phyloP scores from a whole-genome alignment of 495 filamentous ascomycete genomes.

The Pseudoneurospora amorphoporcata region DNA sequence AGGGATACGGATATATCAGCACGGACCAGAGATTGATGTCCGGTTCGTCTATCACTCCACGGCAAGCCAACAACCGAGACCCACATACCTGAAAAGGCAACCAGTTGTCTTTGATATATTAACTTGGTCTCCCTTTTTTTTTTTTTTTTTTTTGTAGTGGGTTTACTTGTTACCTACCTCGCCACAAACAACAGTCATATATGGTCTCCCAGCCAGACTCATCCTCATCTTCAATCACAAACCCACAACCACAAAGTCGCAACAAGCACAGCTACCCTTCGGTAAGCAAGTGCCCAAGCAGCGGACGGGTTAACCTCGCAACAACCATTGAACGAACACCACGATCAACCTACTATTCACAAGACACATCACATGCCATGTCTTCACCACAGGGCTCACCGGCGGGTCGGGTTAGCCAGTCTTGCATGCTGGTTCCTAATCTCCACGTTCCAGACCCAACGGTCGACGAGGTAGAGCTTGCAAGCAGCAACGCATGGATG shows the following conservation, averaged over 20 bases:
- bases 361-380: conserved; percentile 9
- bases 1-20: background rate
- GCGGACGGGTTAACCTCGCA: background rate
- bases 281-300: background rate
- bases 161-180: background rate
- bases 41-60: background rate
- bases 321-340: background rate
- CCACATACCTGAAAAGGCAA: background rate
- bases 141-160: background rate
- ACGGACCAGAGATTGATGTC: background rate
- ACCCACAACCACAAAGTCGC: background rate
- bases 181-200: background rate
- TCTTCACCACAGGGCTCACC: conserved; percentile 19
- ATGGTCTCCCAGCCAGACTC: background rate
- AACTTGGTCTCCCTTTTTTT: background rate
- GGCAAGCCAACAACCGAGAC: background rate
- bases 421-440: conserved; percentile 26
- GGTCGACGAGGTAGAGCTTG: conserved; percentile 25
- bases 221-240: background rate
- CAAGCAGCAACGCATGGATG: conserved; percentile 32
- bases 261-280: background rate
- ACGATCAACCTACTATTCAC: background rate
- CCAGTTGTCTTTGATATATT: background rate
- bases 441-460: conserved; percentile 26
- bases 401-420: conserved; percentile 10